These are phyloP conservation scores for Solioccasus polychromus DNA, from an alignment of 768 basidiomycete species.

Conservation along the genomic window DNA sequence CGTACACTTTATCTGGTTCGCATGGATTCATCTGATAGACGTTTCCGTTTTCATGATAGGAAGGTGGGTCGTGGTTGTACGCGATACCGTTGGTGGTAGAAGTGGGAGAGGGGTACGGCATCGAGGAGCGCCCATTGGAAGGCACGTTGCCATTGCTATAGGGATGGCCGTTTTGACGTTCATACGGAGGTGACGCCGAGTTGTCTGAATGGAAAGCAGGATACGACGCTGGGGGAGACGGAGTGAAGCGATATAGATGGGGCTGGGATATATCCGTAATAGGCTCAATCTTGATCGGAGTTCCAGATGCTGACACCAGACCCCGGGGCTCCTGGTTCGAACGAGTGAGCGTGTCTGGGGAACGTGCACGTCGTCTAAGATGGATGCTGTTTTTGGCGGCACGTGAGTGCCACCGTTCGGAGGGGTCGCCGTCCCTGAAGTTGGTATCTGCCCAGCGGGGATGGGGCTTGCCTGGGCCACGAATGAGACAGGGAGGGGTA, in stretches of 20 bases:
- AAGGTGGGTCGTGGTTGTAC: slow-evolving; percentile 32
- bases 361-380: slow-evolving; percentile 39
- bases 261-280: slow-evolving; percentile 44
- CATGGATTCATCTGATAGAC: slow-evolving; percentile 36
- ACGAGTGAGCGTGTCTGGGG: slow-evolving; percentile 33
- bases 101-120: slow-evolving; percentile 35
- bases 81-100: slow-evolving; percentile 34
- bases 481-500: background rate
- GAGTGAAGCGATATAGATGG: slow-evolving; percentile 68
- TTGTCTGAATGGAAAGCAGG: slow-evolving; percentile 48
- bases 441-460: slow-evolving; percentile 81
- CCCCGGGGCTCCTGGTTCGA: slow-evolving; percentile 38
- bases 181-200: slow-evolving; percentile 34
- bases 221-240: slow-evolving; percentile 57
- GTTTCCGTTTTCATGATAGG: slow-evolving; percentile 34
- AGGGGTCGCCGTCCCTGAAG: slow-evolving; percentile 77
- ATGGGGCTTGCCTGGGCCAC: slow-evolving; percentile 70
- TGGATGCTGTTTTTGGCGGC: slow-evolving; percentile 64
- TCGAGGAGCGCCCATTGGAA: slow-evolving; percentile 26
- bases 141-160: slow-evolving; percentile 31
- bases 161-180: slow-evolving; percentile 34
- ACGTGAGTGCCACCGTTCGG: slow-evolving; percentile 84
- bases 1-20: slow-evolving; percentile 34
- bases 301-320: slow-evolving; percentile 45
- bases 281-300: slow-evolving; percentile 69